phyloP scores from a whole-genome alignment of 2,329 filamentous ascomycete genomes.

The Colletotrichum ledebouriae region DNA sequence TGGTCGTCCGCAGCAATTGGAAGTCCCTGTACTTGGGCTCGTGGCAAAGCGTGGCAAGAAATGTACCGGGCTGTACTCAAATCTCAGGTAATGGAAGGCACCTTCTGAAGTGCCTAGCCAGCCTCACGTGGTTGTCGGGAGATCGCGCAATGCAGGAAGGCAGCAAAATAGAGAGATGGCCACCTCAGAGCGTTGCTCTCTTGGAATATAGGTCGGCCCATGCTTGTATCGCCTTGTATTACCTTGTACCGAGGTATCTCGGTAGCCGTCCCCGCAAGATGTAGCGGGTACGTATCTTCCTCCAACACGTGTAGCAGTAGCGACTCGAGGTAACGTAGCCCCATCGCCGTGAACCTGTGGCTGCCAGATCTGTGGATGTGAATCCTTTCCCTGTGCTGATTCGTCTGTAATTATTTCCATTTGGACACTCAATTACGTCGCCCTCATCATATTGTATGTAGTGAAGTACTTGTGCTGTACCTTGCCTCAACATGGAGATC shows the following conservation, averaged over 20 bases:
- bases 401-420: no score
- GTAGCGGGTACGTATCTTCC: constrained; percentile 9
- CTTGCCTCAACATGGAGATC: no score
- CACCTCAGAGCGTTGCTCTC: no score
- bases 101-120: no score
- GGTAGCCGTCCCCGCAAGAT: not conserved
- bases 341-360: not conserved
- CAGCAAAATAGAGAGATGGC: constrained; percentile 4
- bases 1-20: not conserved
- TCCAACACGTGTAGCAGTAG: constrained; percentile 2
- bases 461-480: no score
- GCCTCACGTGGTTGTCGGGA: constrained; percentile 41
- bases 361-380: not conserved
- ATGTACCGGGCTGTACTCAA: constrained; percentile 16
- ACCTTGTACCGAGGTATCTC: no score
- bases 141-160: constrained; percentile 42
- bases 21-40: constrained; percentile 5
- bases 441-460: no score
- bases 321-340: constrained; percentile 1
- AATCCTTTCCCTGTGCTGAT: constrained; percentile 10
- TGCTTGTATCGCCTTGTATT: no score
- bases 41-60: not conserved
- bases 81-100: not conserved
- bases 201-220: no score
- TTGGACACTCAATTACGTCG: not conserved